phyloP scores from a whole-genome alignment of 2,329 filamentous ascomycete species.

The Ceratocystis papillata region DNA sequence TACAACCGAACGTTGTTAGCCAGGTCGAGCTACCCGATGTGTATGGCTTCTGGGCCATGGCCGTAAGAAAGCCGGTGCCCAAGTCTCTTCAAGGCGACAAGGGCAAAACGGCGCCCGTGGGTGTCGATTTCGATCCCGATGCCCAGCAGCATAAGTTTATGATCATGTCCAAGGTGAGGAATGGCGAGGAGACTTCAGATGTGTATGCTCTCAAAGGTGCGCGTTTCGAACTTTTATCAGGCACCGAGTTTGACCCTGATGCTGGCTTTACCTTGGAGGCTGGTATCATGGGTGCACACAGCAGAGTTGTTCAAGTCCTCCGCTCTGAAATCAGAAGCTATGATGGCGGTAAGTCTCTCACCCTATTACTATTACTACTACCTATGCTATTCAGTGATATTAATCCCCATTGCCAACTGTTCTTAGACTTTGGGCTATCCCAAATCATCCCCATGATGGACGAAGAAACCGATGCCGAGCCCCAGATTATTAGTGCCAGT shows the following conservation, averaged over 20 bases:
- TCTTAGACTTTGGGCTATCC: slow-evolving; percentile 67
- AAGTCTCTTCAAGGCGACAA: slow-evolving; percentile 42
- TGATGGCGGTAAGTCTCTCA: slow-evolving; percentile 60
- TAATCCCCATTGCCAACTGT: slow-evolving; percentile 24
- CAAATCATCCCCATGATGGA: slow-evolving; percentile 92
- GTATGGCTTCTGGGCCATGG: slow-evolving; percentile 70
- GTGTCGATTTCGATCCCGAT: slow-evolving; percentile 43
- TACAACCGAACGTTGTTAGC: slow-evolving; percentile 61
- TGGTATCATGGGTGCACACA: slow-evolving; percentile 68
- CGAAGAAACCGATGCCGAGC: slow-evolving; percentile 74
- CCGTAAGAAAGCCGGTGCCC: slow-evolving; percentile 54
- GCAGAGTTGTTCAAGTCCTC: slow-evolving; percentile 75
- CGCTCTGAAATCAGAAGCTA: slow-evolving; percentile 82
- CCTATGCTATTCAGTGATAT: not conserved
- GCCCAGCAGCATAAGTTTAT: slow-evolving; percentile 66
- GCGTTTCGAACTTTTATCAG: slow-evolving; percentile 62
- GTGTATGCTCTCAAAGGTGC: slow-evolving; percentile 66
- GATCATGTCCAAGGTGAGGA: slow-evolving; percentile 65
- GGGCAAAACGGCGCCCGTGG: slow-evolving; percentile 40
- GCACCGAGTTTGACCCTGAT: slow-evolving; percentile 83
- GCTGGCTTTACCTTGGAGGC: slow-evolving; percentile 80
- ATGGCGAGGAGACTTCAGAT: slow-evolving; percentile 64
- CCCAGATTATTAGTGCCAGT: slow-evolving; percentile 66
- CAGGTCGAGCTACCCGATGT: slow-evolving; percentile 63
- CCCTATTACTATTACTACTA: slow-evolving; percentile 18